These are phyloP conservation scores for Cerrena zonata DNA, from an alignment of 1,284 basidiomycete species.

Conservation along the genomic window DNA sequence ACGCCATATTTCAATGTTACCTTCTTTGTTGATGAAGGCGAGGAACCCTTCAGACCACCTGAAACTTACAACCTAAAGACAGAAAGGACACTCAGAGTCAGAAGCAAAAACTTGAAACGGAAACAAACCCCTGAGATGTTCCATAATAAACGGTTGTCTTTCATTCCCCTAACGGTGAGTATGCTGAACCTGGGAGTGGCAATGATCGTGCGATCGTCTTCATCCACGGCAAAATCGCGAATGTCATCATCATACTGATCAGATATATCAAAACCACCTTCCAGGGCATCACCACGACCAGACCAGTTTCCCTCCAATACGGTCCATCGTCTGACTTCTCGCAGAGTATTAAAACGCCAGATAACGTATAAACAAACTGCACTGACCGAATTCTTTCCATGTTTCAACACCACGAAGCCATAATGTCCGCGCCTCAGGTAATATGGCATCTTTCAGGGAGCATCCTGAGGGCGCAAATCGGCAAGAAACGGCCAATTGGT, in stretches of 20 bases:
- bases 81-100: no score
- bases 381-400: conserved; percentile 23
- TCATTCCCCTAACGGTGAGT: conserved; percentile 15
- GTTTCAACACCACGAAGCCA: conserved; percentile 14
- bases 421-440: not conserved
- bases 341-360: no score
- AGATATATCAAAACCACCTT: conserved; percentile 15
- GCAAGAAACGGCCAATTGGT: conserved; percentile 21
- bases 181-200: conserved; percentile 5
- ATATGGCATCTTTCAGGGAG: conserved; percentile 16
- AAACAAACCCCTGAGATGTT: conserved; percentile 17
- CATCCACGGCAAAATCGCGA: conserved; percentile 17
- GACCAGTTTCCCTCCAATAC: conserved; percentile 19
- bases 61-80: no score
- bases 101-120: no score
- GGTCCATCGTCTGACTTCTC: conserved; percentile 14
- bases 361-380: no score
- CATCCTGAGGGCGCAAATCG: conserved; percentile 15
- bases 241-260: conserved; percentile 11
- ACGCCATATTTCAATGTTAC: conserved; percentile 22
- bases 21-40: conserved; percentile 15
- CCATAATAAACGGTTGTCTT: conserved; percentile 18
- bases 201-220: conserved; percentile 17
- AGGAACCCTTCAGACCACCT: conserved; percentile 17
- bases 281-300: conserved; percentile 14